Conservation (phyloP, 257 asterid species). For the Echites panduratus region DNA sequence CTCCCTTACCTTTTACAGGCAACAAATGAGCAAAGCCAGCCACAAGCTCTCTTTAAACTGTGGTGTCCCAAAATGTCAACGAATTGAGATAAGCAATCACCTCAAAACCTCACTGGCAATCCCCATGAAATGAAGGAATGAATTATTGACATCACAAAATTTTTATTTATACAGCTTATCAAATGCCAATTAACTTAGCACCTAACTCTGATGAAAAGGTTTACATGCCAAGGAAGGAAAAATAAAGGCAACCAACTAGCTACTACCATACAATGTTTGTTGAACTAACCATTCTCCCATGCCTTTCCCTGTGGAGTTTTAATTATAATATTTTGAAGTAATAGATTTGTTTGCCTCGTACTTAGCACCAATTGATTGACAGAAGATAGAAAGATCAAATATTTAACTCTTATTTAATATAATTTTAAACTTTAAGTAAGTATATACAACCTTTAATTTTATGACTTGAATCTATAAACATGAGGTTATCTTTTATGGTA, state of each 20-base stretch:
- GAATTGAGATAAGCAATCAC: conserved; percentile 31
- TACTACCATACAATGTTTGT: not conserved
- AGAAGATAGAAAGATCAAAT: too few relatives aligned
- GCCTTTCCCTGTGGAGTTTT: too few relatives aligned
- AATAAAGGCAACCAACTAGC: not conserved
- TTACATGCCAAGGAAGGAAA: not conserved
- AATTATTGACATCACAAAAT: too few relatives aligned
- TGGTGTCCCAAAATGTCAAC: conserved; percentile 37
- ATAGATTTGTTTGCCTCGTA: too few relatives aligned
- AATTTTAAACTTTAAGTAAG: too few relatives aligned
- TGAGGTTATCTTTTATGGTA: too few relatives aligned
- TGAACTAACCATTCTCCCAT: not conserved
- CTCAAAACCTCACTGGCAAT: conserved; percentile 13
- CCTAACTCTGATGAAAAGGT: not conserved
- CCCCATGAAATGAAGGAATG: too few relatives aligned
- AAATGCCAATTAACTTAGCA: not conserved
- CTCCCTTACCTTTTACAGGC: not conserved
- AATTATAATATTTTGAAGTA: too few relatives aligned
- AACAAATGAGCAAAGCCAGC: not conserved
- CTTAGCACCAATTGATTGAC: too few relatives aligned
- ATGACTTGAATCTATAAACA: too few relatives aligned
- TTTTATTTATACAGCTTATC: not conserved
- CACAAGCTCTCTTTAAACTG: conserved; percentile 11
- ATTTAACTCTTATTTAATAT: too few relatives aligned
- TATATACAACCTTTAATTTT: too few relatives aligned